phyloP scores from a whole-genome alignment of 306 rosid genomes.

The Ceratonia siliqua region DNA sequence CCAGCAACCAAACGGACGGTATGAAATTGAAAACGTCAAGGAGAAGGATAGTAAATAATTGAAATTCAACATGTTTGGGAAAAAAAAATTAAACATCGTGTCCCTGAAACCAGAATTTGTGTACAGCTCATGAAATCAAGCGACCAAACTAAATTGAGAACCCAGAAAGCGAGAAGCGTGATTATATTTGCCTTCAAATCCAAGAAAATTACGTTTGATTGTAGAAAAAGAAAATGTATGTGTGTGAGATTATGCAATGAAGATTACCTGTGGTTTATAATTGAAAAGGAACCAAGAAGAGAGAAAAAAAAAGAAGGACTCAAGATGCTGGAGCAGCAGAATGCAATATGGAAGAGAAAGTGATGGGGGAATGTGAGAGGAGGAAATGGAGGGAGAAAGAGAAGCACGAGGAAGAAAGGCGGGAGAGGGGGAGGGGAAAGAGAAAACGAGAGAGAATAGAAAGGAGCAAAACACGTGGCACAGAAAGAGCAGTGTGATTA shows the following conservation, averaged over 20 bases:
- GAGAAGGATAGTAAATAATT: neutral
- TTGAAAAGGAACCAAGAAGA: too few species aligned
- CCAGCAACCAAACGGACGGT: neutral
- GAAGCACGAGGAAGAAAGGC: neutral
- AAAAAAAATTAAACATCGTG: too few species aligned
- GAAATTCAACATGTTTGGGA: too few species aligned
- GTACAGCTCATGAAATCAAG: neutral
- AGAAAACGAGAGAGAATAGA: neutral
- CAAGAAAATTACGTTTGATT: too few species aligned
- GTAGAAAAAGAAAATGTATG: too few species aligned
- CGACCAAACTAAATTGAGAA: neutral
- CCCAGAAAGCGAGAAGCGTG: too few species aligned
- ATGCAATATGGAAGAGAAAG: too few species aligned
- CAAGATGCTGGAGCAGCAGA: too few species aligned
- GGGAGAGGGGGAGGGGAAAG: neutral
- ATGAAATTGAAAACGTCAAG: neutral
- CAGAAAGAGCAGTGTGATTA: neutral
- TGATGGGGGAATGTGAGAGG: neutral
- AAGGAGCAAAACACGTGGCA: constrained; percentile 3
- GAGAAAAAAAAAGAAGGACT: neutral
- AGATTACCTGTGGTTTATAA: too few species aligned
- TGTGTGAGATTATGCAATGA: too few species aligned
- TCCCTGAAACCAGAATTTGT: neutral
- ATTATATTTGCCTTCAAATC: too few species aligned
- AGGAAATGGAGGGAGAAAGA: neutral